These are phyloP conservation scores for Podaxis carcinomalis DNA, from an alignment of 768 basidiomycete species.

Conservation along the genomic window DNA sequence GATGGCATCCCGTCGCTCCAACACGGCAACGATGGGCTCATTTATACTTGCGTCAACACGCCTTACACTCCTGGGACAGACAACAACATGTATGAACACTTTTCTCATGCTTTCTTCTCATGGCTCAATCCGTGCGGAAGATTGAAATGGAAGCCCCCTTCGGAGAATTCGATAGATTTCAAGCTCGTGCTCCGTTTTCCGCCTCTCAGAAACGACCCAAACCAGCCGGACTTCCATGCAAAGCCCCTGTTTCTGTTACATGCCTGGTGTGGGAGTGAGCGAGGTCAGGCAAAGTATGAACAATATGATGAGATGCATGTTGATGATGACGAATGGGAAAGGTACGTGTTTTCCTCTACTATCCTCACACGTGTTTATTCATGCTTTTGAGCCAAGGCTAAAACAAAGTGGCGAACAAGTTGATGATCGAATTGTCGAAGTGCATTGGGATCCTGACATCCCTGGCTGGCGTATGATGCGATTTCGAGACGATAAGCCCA, in stretches of 20 bases:
- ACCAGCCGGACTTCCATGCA: conserved; percentile 71
- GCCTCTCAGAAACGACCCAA: conserved; percentile 44
- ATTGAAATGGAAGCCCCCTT: conserved; percentile 98
- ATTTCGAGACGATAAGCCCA: conserved; percentile 89
- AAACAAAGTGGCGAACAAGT: conserved; percentile 81
- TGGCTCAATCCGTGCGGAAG: conserved; percentile 34
- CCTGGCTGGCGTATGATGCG: conserved; percentile 87
- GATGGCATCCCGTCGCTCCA: conserved; percentile 79
- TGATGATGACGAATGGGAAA: conserved; percentile 90
- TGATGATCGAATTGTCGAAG: conserved; percentile 94
- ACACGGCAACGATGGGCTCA: conserved; percentile 93
- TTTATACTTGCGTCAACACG: conserved; percentile 89
- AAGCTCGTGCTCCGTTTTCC: conserved; percentile 95
- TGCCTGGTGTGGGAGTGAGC: conserved; percentile 73
- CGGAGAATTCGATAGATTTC: conserved; percentile 97
- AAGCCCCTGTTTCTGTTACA: conserved; percentile 86
- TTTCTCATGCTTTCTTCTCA: background rate
- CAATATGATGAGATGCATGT: conserved; percentile 84
- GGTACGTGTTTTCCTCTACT: conserved; percentile 43
- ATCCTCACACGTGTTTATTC: background rate
- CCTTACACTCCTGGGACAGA: conserved; percentile 87
- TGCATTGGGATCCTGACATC: conserved; percentile 74
- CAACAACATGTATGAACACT: conserved; percentile 65
- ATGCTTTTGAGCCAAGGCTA: conserved; percentile 45
- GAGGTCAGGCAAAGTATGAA: conserved; percentile 60